phyloP scores from a whole-genome alignment of 768 basidiomycete genomes.

The Pleurotus ostreatus region DNA sequence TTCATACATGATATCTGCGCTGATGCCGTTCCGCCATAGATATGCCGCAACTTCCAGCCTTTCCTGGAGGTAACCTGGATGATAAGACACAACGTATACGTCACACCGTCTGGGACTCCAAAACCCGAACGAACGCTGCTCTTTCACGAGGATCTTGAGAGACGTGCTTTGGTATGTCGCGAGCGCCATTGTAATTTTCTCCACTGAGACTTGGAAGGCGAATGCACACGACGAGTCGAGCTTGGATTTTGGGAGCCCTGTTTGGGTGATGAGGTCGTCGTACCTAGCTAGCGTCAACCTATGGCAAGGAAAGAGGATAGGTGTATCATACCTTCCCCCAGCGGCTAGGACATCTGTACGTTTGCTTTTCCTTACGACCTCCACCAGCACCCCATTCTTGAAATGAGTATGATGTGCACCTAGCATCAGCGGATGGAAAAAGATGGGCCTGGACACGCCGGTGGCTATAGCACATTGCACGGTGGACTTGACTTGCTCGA shows the following conservation, averaged over 20 bases:
- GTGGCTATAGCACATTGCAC: constrained; percentile 56
- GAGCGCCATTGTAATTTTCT: constrained; percentile 69
- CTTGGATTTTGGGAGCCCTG: constrained; percentile 51
- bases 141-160: constrained; percentile 67
- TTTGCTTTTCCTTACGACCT: constrained; percentile 66
- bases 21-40: constrained; percentile 79
- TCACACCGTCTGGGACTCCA: constrained; percentile 91
- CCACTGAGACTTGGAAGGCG: constrained; percentile 72
- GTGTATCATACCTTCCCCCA: constrained; percentile 64
- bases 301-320: background rate
- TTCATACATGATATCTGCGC: constrained; percentile 87
- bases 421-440: constrained; percentile 73
- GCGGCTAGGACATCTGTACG: constrained; percentile 68
- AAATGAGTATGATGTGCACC: constrained; percentile 61
- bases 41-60: constrained; percentile 73
- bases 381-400: constrained; percentile 71
- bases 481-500: constrained; percentile 62
- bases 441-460: constrained; percentile 59
- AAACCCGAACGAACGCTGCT: constrained; percentile 79
- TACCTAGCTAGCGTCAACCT: constrained; percentile 42
- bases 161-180: constrained; percentile 69
- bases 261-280: constrained; percentile 62
- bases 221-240: constrained; percentile 59
- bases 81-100: constrained; percentile 80
- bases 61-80: constrained; percentile 71